Conservation (phyloP, 2,329 filamentous ascomycete species). For the Chaetomium sp. region DNA sequence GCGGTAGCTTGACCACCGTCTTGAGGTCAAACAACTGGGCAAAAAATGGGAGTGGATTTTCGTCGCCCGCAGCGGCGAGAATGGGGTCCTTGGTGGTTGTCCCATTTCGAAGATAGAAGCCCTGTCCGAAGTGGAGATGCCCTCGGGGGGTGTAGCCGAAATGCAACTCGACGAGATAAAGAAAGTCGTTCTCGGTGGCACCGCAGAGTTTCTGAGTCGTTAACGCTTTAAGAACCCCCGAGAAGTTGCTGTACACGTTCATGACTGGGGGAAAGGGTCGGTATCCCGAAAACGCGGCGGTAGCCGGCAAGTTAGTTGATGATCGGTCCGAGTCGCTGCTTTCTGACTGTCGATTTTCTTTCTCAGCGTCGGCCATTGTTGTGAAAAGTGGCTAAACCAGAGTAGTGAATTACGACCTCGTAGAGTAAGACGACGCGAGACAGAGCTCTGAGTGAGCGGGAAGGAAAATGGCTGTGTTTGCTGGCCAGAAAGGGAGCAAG, state of each 20-base stretch:
- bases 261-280: slow-evolving; percentile 19
- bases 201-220: slow-evolving; percentile 21
- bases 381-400: too few relatives aligned
- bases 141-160: slow-evolving; percentile 19
- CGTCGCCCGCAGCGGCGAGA: slow-evolving; percentile 23
- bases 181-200: slow-evolving; percentile 10
- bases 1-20: slow-evolving; percentile 19
- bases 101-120: slow-evolving; percentile 24
- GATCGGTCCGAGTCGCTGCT: background rate
- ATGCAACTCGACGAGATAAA: slow-evolving; percentile 24
- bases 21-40: slow-evolving; percentile 14
- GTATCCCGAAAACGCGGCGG: slow-evolving; percentile 10
- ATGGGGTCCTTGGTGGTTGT: slow-evolving; percentile 15
- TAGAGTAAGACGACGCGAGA: too few relatives aligned
- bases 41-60: background rate
- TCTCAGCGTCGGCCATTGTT: background rate
- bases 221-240: slow-evolving; percentile 6
- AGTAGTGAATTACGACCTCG: too few relatives aligned
- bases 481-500: too few relatives aligned
- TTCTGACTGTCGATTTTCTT: background rate
- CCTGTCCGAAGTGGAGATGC: slow-evolving; percentile 22
- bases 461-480: too few relatives aligned
- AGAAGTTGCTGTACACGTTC: slow-evolving; percentile 20
- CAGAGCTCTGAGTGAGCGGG: too few relatives aligned
- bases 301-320: background rate